phyloP scores from a whole-genome alignment of 1,284 basidiomycete genomes.

The Trametes sp. region DNA sequence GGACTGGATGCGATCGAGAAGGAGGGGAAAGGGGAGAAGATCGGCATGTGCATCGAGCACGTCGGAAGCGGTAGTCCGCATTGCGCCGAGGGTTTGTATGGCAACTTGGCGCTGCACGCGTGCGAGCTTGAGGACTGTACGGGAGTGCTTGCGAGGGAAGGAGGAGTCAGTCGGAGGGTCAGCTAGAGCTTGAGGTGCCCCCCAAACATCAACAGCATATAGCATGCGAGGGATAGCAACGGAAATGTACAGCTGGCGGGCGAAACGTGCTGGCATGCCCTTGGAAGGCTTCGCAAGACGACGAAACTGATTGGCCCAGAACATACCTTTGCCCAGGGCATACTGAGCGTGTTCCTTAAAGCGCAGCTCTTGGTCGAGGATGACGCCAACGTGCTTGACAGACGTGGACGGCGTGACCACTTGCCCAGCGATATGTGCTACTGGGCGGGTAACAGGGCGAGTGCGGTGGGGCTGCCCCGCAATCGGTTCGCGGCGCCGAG shows the following conservation, averaged over 20 bases:
- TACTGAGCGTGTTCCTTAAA: background rate
- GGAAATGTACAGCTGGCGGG: constrained; percentile 32
- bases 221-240: constrained; percentile 44
- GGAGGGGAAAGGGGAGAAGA: constrained; percentile 40
- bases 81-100: constrained; percentile 41
- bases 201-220: constrained; percentile 43
- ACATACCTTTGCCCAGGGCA: background rate
- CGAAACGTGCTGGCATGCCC: constrained; percentile 5
- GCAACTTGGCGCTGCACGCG: constrained; percentile 42
- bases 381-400: background rate
- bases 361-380: constrained; percentile 1
- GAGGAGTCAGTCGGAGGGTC: background rate
- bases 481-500: background rate
- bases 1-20: constrained; percentile 35
- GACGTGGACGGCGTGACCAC: background rate
- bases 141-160: background rate
- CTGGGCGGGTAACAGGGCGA: background rate
- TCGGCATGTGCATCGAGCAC: constrained; percentile 42
- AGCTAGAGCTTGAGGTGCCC: constrained; percentile 8
- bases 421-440: background rate
- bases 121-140: constrained; percentile 25
- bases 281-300: background rate
- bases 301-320: constrained; percentile 2
- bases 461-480: background rate
- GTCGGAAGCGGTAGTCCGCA: constrained; percentile 43